phyloP scores from a whole-genome alignment of 2,329 filamentous ascomycete species.

The Sclerotinia nivalis region DNA sequence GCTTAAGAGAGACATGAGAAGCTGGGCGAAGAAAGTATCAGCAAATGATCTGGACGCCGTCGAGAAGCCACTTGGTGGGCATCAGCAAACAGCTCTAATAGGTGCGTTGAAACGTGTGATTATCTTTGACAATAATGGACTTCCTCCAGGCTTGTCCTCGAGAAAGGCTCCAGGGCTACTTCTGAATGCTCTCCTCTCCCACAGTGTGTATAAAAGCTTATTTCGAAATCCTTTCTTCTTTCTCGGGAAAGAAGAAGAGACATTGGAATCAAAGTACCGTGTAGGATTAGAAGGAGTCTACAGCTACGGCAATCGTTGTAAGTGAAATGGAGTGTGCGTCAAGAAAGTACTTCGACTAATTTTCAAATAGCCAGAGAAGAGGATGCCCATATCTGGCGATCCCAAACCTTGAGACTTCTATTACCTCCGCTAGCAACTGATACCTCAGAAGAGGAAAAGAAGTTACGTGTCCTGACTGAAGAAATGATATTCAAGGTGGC shows the following conservation, averaged over 20 bases:
- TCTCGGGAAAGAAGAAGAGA: not conserved
- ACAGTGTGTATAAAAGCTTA: slow-evolving; percentile 24
- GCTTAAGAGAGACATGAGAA: slow-evolving; percentile 23
- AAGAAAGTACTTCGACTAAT: not conserved
- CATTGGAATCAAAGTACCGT: not conserved
- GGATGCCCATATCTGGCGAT: slow-evolving; percentile 32
- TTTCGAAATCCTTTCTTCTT: slow-evolving; percentile 28
- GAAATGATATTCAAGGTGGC: slow-evolving; percentile 13
- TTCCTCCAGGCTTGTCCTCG: slow-evolving; percentile 19
- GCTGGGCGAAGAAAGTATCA: slow-evolving; percentile 18
- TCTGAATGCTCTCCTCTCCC: slow-evolving; percentile 29
- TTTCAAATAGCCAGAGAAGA: slow-evolving; percentile 24
- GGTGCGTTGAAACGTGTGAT: slow-evolving; percentile 13
- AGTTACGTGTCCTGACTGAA: slow-evolving; percentile 11
- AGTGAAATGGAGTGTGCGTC: not conserved
- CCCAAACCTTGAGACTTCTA: slow-evolving; percentile 28
- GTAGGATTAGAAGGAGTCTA: not conserved
- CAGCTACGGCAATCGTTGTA: not conserved
- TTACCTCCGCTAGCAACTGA: slow-evolving; percentile 24
- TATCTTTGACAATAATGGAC: slow-evolving; percentile 8
- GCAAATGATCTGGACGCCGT: not conserved
- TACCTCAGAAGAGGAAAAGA: slow-evolving; percentile 13
- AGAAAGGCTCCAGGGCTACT: slow-evolving; percentile 26
- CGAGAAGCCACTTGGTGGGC: not conserved
- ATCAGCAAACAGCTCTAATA: not conserved